Evolutionary conservation across 2,329 filamentous ascomycete species (phyloP).

Genomic region (Epichloe sp.): DNA sequence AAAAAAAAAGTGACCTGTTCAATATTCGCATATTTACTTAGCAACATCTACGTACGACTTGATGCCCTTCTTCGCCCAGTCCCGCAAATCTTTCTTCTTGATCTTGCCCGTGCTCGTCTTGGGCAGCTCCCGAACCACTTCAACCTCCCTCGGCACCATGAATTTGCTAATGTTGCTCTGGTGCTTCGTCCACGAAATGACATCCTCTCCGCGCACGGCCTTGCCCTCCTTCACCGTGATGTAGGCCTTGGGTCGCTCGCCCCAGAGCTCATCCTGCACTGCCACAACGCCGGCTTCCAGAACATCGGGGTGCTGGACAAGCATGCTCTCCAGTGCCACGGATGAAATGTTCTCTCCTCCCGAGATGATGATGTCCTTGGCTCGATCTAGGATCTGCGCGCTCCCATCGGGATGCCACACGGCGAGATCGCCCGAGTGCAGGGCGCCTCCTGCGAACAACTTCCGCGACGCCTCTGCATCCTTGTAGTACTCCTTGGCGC

Average conservation of each 20-base stretch:
- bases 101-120: slow-evolving; percentile 98
- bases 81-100: slow-evolving; percentile 82
- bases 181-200: slow-evolving; percentile 78
- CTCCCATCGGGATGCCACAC: slow-evolving; percentile 88
- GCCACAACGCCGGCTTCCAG: slow-evolving; percentile 87
- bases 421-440: slow-evolving; percentile 84
- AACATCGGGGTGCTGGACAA: slow-evolving; percentile 76
- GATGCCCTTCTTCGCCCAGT: slow-evolving; percentile 49
- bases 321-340: slow-evolving; percentile 79
- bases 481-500: slow-evolving; percentile 83
- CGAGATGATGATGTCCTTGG: slow-evolving; percentile 97
- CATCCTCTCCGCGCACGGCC: slow-evolving; percentile 34
- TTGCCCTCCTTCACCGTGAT: slow-evolving; percentile 66
- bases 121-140: slow-evolving; percentile 75
- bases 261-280: slow-evolving; percentile 81
- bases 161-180: slow-evolving; percentile 75
- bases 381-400: slow-evolving; percentile 81
- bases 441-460: slow-evolving; percentile 72
- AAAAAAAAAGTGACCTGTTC: too few species aligned
- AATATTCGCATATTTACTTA: too few species aligned
- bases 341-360: slow-evolving; percentile 96
- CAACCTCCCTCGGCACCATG: slow-evolving; percentile 65
- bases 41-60: slow-evolving; percentile 3
- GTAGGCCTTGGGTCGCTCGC: slow-evolving; percentile 90
- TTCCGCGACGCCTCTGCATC: slow-evolving; percentile 75